Evolutionary conservation across 2,329 filamentous ascomycete genomes (phyloP), one percentile per base, ranked within the genome.

Genomic region (Teratosphaeria zuluensis): DNA sequence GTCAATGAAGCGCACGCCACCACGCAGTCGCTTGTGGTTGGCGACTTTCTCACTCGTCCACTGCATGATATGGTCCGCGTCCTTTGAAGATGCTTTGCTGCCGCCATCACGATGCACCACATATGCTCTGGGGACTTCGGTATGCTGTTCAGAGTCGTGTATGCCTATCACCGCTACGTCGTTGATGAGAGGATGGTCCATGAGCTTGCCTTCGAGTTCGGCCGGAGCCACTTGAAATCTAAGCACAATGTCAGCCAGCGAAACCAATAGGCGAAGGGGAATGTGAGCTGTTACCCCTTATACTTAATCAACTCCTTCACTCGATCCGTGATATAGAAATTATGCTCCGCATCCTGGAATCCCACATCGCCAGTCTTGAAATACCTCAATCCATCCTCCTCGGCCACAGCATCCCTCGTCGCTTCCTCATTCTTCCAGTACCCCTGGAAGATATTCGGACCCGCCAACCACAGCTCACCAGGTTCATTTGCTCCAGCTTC

Each of bases 301-400:
- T 82, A 87, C 73, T 88, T 84, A 69, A 85, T 85, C 58, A 85
- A 68, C 70, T 85, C 83, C 76, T 91, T 91, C 38, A 90, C 79
- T 6, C 91, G 86, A 70, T 96, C 92, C 0, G 92, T 95, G 70
- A 96, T 92, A 76, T 86, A 96, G 67, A 95, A 90, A 69, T 95
- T 89, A 38, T 89, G 88, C 57, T 88, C 80, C 53, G 81, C 76
- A 69, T 95, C 90, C 66, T 89, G 83, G 63, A 88, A 85, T 2
- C 90, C 89, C 24, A 96, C 85, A 68, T 96, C 92, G 1, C 92
- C 92, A 0, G 92, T 96, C 73, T 87, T 92, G 80, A 95, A 96
- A 77, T 85, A 96, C 16, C 62, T 14, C 32, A 53, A 19, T 12
- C 52, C 52, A 28, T 53, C 90, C 0, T 77, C 66, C n/a, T 62